Evolutionary conservation across 306 rosid genomes (phyloP).

Genomic region (Trifolium dubium): DNA sequence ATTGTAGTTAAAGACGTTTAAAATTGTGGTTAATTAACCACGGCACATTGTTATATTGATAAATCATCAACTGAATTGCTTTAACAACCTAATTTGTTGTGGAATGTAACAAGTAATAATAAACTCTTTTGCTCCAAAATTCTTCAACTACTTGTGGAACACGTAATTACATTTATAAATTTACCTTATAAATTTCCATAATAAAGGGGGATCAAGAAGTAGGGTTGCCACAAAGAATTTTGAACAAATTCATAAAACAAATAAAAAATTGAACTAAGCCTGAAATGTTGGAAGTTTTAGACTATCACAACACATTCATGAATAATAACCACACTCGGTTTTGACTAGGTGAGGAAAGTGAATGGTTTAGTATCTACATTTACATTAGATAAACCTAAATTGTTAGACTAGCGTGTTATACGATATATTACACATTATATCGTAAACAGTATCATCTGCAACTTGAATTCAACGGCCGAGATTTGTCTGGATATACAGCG

Average conservation of each 20-base stretch:
- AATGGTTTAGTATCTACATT: conserved; percentile 52
- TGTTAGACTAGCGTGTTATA: conserved; percentile 46
- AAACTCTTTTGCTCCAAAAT: neutral
- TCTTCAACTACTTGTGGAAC: conserved; percentile 35
- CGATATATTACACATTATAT: neutral
- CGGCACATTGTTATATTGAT: too few species aligned
- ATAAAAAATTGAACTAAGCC: conserved; percentile 40
- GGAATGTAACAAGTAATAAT: too few species aligned
- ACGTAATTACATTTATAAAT: conserved; percentile 47
- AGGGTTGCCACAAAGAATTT: conserved; percentile 42
- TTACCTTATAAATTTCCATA: conserved; percentile 37
- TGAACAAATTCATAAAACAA: conserved; percentile 43
- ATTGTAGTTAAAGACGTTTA: too few species aligned
- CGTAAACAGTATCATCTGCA: neutral
- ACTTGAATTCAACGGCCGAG: neutral
- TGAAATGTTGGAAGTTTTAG: conserved; percentile 52
- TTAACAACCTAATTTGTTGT: too few species aligned
- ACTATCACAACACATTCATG: conserved; percentile 48
- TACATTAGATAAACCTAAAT: conserved; percentile 51
- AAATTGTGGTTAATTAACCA: too few species aligned
- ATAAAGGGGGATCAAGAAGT: conserved; percentile 20
- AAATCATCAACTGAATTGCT: too few species aligned
- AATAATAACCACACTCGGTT: conserved; percentile 40
- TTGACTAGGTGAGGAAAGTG: conserved; percentile 40
- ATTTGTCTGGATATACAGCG: neutral